Conservation (phyloP, 768 basidiomycete species). For the Dacryopinax primogenitus region DNA sequence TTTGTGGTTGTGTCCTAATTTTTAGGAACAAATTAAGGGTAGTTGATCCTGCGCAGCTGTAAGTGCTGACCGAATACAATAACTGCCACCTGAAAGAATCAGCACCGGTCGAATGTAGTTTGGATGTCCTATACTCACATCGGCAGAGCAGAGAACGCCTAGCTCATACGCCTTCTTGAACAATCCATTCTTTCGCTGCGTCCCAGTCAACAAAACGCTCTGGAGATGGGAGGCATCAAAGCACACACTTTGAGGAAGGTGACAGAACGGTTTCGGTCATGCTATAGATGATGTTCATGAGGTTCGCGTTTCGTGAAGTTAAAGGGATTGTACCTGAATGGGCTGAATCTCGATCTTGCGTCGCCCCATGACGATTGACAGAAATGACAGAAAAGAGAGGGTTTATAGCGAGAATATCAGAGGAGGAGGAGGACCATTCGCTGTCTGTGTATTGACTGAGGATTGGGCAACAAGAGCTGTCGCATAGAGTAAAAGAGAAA, state of each 20-base stretch:
- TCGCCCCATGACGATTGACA: conserved; percentile 35
- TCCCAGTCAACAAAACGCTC: conserved; percentile 47
- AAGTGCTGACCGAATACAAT: conserved; percentile 58
- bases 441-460: not conserved
- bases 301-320: not conserved
- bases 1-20: conserved; percentile 59
- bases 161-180: conserved; percentile 89
- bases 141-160: conserved; percentile 78
- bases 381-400: not conserved
- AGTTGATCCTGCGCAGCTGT: conserved; percentile 17
- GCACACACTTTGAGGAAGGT: conserved; percentile 71
- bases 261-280: conserved; percentile 82
- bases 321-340: conserved; percentile 40
- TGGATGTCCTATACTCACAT: conserved; percentile 22
- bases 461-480: not conserved
- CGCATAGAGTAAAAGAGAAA: not conserved
- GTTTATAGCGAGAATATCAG: not conserved
- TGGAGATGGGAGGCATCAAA: conserved; percentile 33
- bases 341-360: conserved; percentile 75
- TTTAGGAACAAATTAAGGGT: conserved; percentile 18
- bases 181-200: conserved; percentile 73
- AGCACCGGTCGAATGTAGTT: not conserved
- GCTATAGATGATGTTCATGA: conserved; percentile 35
- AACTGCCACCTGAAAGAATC: conserved; percentile 43
- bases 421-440: not conserved